These are phyloP conservation scores for Rhodotorula sp. DNA, from an alignment of 1,284 basidiomycete species.

Conservation along the genomic window DNA sequence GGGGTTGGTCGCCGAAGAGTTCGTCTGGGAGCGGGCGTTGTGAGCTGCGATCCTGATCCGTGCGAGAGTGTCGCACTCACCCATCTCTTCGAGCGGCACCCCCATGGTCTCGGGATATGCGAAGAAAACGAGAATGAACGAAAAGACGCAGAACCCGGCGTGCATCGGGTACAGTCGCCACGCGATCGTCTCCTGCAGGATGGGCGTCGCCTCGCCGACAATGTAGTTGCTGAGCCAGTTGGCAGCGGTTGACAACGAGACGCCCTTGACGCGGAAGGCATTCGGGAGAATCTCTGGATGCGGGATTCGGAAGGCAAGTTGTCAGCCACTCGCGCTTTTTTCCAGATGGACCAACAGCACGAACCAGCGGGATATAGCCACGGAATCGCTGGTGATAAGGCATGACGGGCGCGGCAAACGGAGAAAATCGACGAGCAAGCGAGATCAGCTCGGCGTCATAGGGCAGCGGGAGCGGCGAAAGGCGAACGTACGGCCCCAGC, in stretches of 20 bases:
- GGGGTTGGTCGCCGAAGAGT: slow-evolving; percentile 33
- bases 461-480: background rate
- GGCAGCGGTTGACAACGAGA: slow-evolving; percentile 81
- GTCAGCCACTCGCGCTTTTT: background rate
- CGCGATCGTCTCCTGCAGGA: slow-evolving; percentile 77
- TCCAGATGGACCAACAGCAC: background rate
- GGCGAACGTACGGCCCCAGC: background rate
- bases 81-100: slow-evolving; percentile 58
- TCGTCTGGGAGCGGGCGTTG: slow-evolving; percentile 6
- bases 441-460: background rate
- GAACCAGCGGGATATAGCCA: slow-evolving; percentile 59
- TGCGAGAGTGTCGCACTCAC: background rate
- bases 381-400: slow-evolving; percentile 53
- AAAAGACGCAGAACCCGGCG: slow-evolving; percentile 53
- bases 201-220: slow-evolving; percentile 19
- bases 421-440: background rate
- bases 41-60: background rate
- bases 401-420: background rate
- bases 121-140: slow-evolving; percentile 60
- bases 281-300: slow-evolving; percentile 83
- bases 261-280: slow-evolving; percentile 86
- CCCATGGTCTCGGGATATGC: slow-evolving; percentile 52
- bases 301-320: background rate
- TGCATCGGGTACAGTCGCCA: slow-evolving; percentile 97
- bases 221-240: slow-evolving; percentile 50